Conservation (phyloP, 2,329 filamentous ascomycete species). For the Verticillium albo-atrum region DNA sequence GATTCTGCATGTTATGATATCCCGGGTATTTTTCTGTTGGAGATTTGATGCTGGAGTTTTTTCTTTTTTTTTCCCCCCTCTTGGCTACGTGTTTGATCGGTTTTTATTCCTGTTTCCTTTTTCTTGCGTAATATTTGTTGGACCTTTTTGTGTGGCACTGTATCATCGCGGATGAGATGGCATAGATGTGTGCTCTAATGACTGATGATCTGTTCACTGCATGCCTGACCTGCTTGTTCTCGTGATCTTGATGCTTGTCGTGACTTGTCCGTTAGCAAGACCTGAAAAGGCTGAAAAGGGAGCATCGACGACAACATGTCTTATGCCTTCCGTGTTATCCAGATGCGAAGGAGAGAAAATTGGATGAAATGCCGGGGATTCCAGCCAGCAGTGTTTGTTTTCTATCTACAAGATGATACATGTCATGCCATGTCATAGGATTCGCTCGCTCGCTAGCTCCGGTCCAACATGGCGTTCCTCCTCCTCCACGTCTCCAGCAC, state of each 20-base stretch:
- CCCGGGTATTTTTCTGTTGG: background rate
- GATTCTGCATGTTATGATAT: conserved; percentile 1
- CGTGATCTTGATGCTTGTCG: background rate
- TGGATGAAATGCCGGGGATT: too few species aligned
- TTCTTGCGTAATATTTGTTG: background rate
- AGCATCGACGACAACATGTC: too few species aligned
- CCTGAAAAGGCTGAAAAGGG: too few species aligned
- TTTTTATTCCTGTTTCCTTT: background rate
- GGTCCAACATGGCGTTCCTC: background rate
- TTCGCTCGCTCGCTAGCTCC: background rate
- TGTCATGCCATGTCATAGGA: too few species aligned
- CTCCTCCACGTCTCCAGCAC: conserved; percentile 1
- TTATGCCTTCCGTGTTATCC: too few species aligned
- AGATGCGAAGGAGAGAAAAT: too few species aligned
- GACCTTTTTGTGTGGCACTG: background rate
- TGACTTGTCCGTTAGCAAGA: too few species aligned
- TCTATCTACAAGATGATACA: background rate
- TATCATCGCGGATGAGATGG: background rate
- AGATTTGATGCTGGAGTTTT: conserved; percentile 3
- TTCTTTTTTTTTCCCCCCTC: background rate
- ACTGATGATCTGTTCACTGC: background rate
- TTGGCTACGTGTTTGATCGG: background rate
- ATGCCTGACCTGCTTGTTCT: background rate
- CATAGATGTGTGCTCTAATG: conserved; percentile 8
- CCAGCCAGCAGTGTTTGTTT: background rate